Evolutionary conservation across 2,329 filamentous ascomycete genomes (phyloP).

Genomic region (Penicillium sp.): DNA sequence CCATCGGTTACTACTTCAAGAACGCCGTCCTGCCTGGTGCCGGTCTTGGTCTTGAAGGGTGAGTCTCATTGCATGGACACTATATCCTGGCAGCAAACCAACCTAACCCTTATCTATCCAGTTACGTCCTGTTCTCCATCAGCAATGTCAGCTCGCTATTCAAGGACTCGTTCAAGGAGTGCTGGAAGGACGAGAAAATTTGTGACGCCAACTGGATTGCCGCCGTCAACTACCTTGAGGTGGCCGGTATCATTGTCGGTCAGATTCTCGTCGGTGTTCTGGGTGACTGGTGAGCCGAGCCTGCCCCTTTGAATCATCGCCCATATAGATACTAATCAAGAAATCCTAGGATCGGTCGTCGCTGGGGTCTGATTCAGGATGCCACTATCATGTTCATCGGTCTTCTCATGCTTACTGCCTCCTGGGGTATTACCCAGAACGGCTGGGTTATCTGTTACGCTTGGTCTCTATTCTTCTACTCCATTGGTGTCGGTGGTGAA

Average conservation of each 20-base stretch:
- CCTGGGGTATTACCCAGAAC: slow-evolving; percentile 79
- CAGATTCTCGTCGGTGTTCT: slow-evolving; percentile 84
- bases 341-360: slow-evolving; percentile 67
- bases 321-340: slow-evolving; percentile 2
- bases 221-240: slow-evolving; percentile 83
- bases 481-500: slow-evolving; percentile 64
- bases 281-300: slow-evolving; percentile 55
- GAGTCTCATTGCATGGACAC: slow-evolving; percentile 49
- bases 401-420: slow-evolving; percentile 81
- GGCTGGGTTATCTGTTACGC: slow-evolving; percentile 97
- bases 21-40: slow-evolving; percentile 89
- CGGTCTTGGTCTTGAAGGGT: slow-evolving; percentile 86
- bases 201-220: slow-evolving; percentile 77
- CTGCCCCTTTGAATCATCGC: not conserved
- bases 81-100: not conserved
- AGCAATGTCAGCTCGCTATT: slow-evolving; percentile 84
- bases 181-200: slow-evolving; percentile 63
- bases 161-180: slow-evolving; percentile 64
- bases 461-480: slow-evolving; percentile 89
- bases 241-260: slow-evolving; percentile 88
- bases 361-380: slow-evolving; percentile 93
- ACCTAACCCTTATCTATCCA: not conserved
- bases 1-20: slow-evolving; percentile 74
- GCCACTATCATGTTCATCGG: slow-evolving; percentile 90
- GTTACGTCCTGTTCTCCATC: slow-evolving; percentile 71